phyloP scores from a whole-genome alignment of 192 early-diverging fungal species.

The Backusella macrospora region DNA sequence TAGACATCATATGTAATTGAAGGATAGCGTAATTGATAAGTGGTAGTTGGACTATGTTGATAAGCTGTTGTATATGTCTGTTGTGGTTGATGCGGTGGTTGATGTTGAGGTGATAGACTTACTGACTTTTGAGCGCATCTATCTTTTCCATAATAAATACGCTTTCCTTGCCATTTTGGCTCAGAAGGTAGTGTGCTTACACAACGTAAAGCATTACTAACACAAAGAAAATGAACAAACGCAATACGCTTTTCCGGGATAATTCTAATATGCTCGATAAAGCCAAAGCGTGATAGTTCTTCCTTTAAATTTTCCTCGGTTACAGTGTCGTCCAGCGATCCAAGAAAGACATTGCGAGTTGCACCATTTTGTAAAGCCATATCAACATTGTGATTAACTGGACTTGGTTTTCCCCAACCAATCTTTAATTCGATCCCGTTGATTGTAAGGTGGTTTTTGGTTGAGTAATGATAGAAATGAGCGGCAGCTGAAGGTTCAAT shows the following conservation, averaged over 20 bases:
- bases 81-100: slow-evolving; percentile 30
- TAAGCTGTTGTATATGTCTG: slow-evolving; percentile 17
- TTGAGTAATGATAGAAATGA: slow-evolving; percentile 60
- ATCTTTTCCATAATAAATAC: slow-evolving; percentile 85
- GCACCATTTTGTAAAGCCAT: slow-evolving; percentile 69
- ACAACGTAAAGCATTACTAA: slow-evolving; percentile 72
- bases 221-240: slow-evolving; percentile 81
- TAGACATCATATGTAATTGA: slow-evolving; percentile 38
- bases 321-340: slow-evolving; percentile 66
- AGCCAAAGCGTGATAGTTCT: slow-evolving; percentile 71
- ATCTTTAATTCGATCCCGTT: slow-evolving; percentile 66
- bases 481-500: slow-evolving; percentile 66
- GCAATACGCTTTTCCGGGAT: slow-evolving; percentile 77
- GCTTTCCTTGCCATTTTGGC: slow-evolving; percentile 54
- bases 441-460: slow-evolving; percentile 50
- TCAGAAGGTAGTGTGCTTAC: slow-evolving; percentile 65
- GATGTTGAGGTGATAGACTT: slow-evolving; percentile 30
- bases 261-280: slow-evolving; percentile 73
- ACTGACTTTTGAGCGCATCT: slow-evolving; percentile 60
- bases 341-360: slow-evolving; percentile 83
- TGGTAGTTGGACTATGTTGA: slow-evolving; percentile 18
- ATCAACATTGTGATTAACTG: slow-evolving; percentile 53
- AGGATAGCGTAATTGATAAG: slow-evolving; percentile 32
- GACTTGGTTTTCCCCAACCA: slow-evolving; percentile 75
- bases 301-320: slow-evolving; percentile 56